Conservation (phyloP, 345 rosid species). For the Conringia planisiliqua region DNA sequence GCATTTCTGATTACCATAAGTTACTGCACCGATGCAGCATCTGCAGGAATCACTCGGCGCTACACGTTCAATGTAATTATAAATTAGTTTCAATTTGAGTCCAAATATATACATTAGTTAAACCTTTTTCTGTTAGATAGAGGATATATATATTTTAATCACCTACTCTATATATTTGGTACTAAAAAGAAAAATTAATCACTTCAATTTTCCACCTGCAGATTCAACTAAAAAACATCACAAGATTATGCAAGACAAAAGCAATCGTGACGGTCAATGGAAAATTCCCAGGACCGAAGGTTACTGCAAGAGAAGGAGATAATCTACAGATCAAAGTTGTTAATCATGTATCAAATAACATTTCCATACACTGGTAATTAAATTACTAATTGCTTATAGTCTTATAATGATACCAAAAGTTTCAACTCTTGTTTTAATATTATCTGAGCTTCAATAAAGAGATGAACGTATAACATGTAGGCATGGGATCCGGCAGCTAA, state of each 20-base stretch:
- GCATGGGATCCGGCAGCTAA: slow-evolving; percentile 72
- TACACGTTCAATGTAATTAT: slow-evolving; percentile 40
- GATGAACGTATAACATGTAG: slow-evolving; percentile 24
- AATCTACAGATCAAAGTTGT: slow-evolving; percentile 33
- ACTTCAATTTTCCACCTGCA: background rate
- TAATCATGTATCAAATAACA: slow-evolving; percentile 32
- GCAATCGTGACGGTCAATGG: slow-evolving; percentile 35
- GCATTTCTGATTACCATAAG: slow-evolving; percentile 22
- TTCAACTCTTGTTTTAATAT: background rate
- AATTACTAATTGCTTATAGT: background rate
- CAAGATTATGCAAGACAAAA: slow-evolving; percentile 39
- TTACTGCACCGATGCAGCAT: slow-evolving; percentile 20
- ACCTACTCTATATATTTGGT: no score
- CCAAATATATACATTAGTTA: background rate
- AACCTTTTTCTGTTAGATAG: background rate
- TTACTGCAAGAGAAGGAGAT: slow-evolving; percentile 39
- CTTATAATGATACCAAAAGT: background rate
- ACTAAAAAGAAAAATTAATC: no score
- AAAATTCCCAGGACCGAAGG: slow-evolving; percentile 36
- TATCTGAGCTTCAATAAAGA: background rate
- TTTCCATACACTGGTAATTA: slow-evolving; percentile 38
- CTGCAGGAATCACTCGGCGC: slow-evolving; percentile 40
- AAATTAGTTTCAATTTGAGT: background rate
- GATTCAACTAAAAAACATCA: slow-evolving; percentile 47
- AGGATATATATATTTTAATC: background rate